Evolutionary conservation across 2,329 filamentous ascomycete species (phyloP).

Genomic region (Colletotrichum eremochloae): DNA sequence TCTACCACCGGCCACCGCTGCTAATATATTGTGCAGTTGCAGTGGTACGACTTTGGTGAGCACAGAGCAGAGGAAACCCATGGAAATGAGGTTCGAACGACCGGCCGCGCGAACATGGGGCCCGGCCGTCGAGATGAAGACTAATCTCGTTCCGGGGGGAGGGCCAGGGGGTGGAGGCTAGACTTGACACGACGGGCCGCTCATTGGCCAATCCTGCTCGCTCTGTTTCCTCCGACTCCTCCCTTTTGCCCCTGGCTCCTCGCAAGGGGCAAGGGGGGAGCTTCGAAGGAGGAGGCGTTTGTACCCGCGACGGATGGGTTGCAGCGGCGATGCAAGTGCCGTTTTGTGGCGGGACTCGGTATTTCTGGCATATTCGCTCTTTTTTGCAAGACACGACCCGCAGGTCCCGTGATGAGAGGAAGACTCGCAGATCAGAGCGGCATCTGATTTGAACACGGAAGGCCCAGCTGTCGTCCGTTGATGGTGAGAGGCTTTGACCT

Average conservation of each 20-base stretch:
- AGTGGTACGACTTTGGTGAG: conserved; percentile 6
- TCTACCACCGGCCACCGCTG: background rate
- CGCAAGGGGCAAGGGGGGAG: conserved; percentile 7
- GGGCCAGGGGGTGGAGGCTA: background rate
- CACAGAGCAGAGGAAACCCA: background rate
- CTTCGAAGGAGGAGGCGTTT: conserved; percentile 4
- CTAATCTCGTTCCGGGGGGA: conserved; percentile 27
- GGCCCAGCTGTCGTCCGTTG: conserved; percentile 35
- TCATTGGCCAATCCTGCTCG: conserved; percentile 23
- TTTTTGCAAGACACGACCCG: background rate
- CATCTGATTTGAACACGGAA: conserved; percentile 25
- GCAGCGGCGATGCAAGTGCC: conserved; percentile 36
- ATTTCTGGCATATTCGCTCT: background rate
- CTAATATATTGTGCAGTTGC: conserved; percentile 2
- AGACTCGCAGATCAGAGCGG: background rate
- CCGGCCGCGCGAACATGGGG: conserved; percentile 29
- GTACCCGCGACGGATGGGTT: conserved; percentile 21
- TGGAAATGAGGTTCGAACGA: conserved; percentile 34
- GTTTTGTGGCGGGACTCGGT: conserved; percentile 14
- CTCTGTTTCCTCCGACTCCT: background rate
- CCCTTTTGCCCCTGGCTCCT: conserved; percentile 18
- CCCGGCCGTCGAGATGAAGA: conserved; percentile 41
- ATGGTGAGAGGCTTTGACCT: conserved; percentile 12
- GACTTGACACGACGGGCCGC: conserved; percentile 1
- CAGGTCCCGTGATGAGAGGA: background rate